phyloP scores from a whole-genome alignment of 306 rosid genomes.

The Canavalia ensiformis region DNA sequence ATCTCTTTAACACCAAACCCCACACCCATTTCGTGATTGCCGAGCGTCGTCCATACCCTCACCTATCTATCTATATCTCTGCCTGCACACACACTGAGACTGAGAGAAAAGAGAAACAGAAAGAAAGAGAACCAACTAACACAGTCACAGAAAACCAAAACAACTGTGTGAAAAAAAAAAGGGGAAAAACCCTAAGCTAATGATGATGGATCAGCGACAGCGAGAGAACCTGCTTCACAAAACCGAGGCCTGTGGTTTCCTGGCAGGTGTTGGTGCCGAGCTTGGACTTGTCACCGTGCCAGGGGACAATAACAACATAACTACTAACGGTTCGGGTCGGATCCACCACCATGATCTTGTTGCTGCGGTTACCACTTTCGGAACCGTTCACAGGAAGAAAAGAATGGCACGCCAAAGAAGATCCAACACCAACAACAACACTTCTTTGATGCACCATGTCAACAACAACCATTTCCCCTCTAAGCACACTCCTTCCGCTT shows the following conservation, averaged over 20 bases:
- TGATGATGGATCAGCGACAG: conserved; percentile 67
- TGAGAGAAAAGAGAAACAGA: not conserved
- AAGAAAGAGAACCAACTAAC: conserved; percentile 15
- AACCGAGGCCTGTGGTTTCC: conserved; percentile 67
- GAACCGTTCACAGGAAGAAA: conserved; percentile 71
- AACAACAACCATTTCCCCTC: conserved; percentile 45
- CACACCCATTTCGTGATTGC: conserved; percentile 81
- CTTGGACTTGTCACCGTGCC: conserved; percentile 49
- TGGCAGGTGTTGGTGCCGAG: conserved; percentile 72
- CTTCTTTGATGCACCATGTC: not conserved
- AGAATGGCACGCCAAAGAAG: conserved; percentile 80
- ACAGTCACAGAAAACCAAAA: conserved; percentile 74
- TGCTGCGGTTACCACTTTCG: conserved; percentile 53
- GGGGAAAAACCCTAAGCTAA: conserved; percentile 42
- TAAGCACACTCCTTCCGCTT: conserved; percentile 38
- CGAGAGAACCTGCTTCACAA: conserved; percentile 51
- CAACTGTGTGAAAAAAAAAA: not conserved
- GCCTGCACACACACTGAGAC: conserved; percentile 57
- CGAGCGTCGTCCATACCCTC: conserved; percentile 62
- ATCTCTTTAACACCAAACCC: conserved; percentile 57
- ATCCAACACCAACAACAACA: conserved; percentile 50
- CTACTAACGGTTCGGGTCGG: conserved; percentile 58
- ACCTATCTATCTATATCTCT: conserved; percentile 35
- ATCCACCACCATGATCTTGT: conserved; percentile 54
- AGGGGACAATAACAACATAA: conserved; percentile 48